phyloP scores from a whole-genome alignment of 176 grass and related monocot species.

The Urochloa ruziziensis region DNA sequence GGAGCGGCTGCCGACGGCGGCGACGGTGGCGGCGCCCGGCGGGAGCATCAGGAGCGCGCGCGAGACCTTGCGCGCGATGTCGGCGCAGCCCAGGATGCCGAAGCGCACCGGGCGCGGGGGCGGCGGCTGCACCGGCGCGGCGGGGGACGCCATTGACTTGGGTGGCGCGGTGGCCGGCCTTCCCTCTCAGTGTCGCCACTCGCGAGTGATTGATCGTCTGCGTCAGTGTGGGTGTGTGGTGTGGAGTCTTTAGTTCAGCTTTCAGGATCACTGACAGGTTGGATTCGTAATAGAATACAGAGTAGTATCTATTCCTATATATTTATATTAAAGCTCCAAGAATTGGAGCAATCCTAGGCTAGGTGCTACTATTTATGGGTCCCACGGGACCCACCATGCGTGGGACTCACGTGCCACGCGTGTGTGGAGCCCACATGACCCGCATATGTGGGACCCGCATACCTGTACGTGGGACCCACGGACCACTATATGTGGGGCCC shows the following conservation, averaged over 20 bases:
- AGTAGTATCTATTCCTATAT: too few relatives aligned
- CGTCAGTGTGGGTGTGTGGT: background rate
- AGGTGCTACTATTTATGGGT: too few relatives aligned
- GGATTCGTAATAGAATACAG: too few relatives aligned
- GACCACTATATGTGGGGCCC: too few relatives aligned
- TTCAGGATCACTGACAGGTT: too few relatives aligned
- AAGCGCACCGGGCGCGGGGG: slow-evolving; percentile 45
- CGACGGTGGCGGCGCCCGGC: slow-evolving; percentile 35
- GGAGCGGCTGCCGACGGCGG: slow-evolving; percentile 61
- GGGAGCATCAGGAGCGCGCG: slow-evolving; percentile 51
- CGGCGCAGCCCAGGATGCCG: slow-evolving; percentile 72
- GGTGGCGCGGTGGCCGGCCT: slow-evolving; percentile 7
- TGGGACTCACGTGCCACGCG: too few relatives aligned
- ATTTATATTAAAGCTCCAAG: too few relatives aligned
- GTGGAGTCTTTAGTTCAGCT: background rate
- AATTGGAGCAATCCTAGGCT: too few relatives aligned
- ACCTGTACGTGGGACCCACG: too few relatives aligned
- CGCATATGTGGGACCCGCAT: too few relatives aligned
- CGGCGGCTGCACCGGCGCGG: slow-evolving; percentile 22
- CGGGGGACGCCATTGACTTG: slow-evolving; percentile 10
- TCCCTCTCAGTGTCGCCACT: background rate
- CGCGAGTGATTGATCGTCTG: background rate
- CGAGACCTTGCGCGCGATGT: slow-evolving; percentile 68
- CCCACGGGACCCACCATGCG: too few relatives aligned
- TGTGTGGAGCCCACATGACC: too few relatives aligned